These are phyloP conservation scores for Metarhizium robertsii DNA, from an alignment of 2,329 filamentous ascomycete genomes.

Conservation along the genomic window DNA sequence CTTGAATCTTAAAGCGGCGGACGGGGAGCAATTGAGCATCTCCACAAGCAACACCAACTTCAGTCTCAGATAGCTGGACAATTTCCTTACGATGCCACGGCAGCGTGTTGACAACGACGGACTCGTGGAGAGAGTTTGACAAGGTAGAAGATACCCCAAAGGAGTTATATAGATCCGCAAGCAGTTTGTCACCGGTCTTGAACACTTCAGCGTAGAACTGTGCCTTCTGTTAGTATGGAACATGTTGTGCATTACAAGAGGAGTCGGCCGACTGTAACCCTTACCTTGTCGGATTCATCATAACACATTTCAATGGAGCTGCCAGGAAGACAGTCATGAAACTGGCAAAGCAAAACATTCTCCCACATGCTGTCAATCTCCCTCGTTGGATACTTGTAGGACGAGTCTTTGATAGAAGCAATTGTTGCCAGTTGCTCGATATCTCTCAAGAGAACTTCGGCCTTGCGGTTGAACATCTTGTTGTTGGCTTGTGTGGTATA, in stretches of 20 bases:
- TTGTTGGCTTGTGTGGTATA: conserved; percentile 98
- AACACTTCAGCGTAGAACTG: conserved; percentile 78
- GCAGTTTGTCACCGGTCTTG: conserved; percentile 60
- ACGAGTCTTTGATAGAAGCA: conserved; percentile 61
- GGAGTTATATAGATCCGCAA: conserved; percentile 58
- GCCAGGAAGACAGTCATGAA: conserved; percentile 93
- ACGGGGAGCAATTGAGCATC: conserved; percentile 43
- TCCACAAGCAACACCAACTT: conserved; percentile 47
- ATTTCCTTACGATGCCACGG: conserved; percentile 77
- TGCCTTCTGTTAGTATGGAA: conserved; percentile 14
- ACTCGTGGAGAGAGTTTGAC: conserved; percentile 31
- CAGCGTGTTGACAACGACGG: conserved; percentile 71
- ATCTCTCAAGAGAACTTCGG: conserved; percentile 77
- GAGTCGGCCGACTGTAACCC: conserved; percentile 5
- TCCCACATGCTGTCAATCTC: conserved; percentile 98
- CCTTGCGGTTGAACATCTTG: conserved; percentile 84
- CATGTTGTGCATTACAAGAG: background rate
- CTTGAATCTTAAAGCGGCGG: conserved; percentile 36
- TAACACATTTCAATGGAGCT: conserved; percentile 98
- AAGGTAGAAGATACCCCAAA: conserved; percentile 50
- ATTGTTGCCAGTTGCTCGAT: conserved; percentile 82
- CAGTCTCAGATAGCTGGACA: conserved; percentile 48
- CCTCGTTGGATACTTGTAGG: conserved; percentile 85
- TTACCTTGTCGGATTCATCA: conserved; percentile 77
- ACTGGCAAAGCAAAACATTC: conserved; percentile 81